Conservation (phyloP, 257 asterid species). For the Plantago major region DNA sequence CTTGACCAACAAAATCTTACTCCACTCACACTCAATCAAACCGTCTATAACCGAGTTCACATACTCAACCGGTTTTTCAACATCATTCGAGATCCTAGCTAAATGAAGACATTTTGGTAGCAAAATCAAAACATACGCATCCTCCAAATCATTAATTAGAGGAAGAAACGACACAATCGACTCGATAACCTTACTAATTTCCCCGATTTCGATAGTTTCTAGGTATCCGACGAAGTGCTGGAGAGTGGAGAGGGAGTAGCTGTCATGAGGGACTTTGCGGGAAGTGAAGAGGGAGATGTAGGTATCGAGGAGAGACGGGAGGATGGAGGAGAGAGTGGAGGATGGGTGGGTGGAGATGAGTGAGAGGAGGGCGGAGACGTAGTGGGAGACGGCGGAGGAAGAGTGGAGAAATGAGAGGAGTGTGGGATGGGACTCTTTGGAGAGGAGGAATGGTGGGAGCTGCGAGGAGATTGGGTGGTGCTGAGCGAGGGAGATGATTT, state of each 20-base stretch:
- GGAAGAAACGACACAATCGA: conserved; percentile 41
- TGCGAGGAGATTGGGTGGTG: conserved; percentile 33
- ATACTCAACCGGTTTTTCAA: conserved; percentile 43
- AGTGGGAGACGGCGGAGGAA: conserved; percentile 48
- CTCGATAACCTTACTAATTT: conserved; percentile 34
- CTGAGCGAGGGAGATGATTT: conserved; percentile 56
- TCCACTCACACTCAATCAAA: conserved; percentile 50
- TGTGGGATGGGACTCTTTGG: conserved; percentile 43
- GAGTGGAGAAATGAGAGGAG: conserved; percentile 57
- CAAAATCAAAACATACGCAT: conserved; percentile 50
- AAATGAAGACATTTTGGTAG: conserved; percentile 60
- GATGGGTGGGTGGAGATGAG: conserved; percentile 49
- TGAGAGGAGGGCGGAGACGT: conserved; percentile 54
- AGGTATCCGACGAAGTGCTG: conserved; percentile 58
- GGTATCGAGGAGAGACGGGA: conserved; percentile 45
- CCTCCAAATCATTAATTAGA: conserved; percentile 44
- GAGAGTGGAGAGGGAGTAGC: conserved; percentile 41
- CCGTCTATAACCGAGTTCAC: conserved; percentile 45
- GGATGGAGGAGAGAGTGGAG: conserved; percentile 45
- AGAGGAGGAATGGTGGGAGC: conserved; percentile 57
- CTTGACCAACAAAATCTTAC: conserved; percentile 59
- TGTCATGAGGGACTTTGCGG: conserved; percentile 53
- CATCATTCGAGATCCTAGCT: conserved; percentile 47
- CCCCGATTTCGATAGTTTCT: conserved; percentile 34
- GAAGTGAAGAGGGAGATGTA: conserved; percentile 58